These are phyloP conservation scores for Apiospora hydei DNA, from an alignment of 2,329 filamentous ascomycete species.

Conservation along the genomic window DNA sequence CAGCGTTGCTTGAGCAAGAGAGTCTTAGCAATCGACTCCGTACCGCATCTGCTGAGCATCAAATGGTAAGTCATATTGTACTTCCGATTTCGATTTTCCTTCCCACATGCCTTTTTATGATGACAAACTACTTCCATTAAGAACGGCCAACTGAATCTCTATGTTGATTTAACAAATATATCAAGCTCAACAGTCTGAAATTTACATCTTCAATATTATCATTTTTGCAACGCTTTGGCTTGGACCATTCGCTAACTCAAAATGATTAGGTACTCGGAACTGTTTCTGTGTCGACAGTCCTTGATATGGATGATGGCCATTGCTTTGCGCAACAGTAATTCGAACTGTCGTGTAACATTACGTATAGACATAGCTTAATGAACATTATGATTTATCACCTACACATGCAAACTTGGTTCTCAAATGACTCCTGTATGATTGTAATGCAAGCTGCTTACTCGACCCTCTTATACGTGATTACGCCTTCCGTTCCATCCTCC, in stretches of 20 bases:
- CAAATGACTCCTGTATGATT: background rate
- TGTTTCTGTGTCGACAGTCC: background rate
- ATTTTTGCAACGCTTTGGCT: background rate
- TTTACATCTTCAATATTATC: conserved; percentile 23
- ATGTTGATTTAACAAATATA: conserved; percentile 63
- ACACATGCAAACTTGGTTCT: background rate
- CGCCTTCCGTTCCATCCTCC: conserved; percentile 40
- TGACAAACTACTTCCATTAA: conserved; percentile 64
- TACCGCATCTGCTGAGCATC: background rate
- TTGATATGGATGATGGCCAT: too few species aligned
- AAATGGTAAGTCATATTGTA: conserved; percentile 3
- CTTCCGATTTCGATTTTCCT: background rate
- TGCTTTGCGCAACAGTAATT: background rate
- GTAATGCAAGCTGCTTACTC: conserved; percentile 24
- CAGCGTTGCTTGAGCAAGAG: background rate
- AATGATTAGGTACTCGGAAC: background rate
- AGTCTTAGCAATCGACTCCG: background rate
- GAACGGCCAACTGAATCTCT: conserved; percentile 70
- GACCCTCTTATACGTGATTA: conserved; percentile 41
- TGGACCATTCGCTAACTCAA: conserved; percentile 9
- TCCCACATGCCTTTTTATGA: conserved; percentile 47
- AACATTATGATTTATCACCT: background rate
- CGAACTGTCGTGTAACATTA: background rate
- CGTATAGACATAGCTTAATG: background rate
- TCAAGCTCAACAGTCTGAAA: conserved; percentile 73